phyloP scores from a whole-genome alignment of 331 rosid genomes.

The Telfairia occidentalis region DNA sequence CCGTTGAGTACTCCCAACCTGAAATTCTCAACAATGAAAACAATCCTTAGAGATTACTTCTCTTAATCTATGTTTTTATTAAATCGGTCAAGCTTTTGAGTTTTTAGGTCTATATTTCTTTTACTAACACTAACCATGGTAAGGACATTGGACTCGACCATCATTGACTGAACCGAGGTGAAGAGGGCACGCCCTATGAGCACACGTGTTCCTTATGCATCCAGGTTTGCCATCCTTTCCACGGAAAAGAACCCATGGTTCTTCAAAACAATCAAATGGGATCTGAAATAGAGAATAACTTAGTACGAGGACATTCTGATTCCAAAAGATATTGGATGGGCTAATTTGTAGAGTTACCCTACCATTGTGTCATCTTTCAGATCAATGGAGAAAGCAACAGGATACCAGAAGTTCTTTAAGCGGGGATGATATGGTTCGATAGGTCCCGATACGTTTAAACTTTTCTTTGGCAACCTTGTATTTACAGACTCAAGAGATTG shows the following conservation, averaged over 20 bases:
- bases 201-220: constrained; percentile 89
- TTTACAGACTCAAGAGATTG: constrained; percentile 26
- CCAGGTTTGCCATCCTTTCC: constrained; percentile 93
- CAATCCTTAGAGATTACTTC: constrained; percentile 7
- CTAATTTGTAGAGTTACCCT: constrained; percentile 13
- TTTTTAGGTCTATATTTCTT: neutral
- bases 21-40: constrained; percentile 23
- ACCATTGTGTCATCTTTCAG: constrained; percentile 87
- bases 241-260: constrained; percentile 89
- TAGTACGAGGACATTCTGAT: constrained; percentile 12
- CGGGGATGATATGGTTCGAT: constrained; percentile 75
- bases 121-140: constrained; percentile 57
- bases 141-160: constrained; percentile 91
- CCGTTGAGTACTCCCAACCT: constrained; percentile 94
- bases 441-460: constrained; percentile 81
- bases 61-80: neutral
- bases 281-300: constrained; percentile 44
- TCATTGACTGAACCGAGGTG: constrained; percentile 85
- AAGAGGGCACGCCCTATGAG: constrained; percentile 97
- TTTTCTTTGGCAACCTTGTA: constrained; percentile 35
- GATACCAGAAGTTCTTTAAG: constrained; percentile 96
- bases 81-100: neutral
- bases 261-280: constrained; percentile 86
- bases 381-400: constrained; percentile 70
- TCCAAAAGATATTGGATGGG: neutral